These are phyloP conservation scores for Cystobasidium sp. DNA, from an alignment of 1,284 basidiomycete genomes.

Conservation along the genomic window DNA sequence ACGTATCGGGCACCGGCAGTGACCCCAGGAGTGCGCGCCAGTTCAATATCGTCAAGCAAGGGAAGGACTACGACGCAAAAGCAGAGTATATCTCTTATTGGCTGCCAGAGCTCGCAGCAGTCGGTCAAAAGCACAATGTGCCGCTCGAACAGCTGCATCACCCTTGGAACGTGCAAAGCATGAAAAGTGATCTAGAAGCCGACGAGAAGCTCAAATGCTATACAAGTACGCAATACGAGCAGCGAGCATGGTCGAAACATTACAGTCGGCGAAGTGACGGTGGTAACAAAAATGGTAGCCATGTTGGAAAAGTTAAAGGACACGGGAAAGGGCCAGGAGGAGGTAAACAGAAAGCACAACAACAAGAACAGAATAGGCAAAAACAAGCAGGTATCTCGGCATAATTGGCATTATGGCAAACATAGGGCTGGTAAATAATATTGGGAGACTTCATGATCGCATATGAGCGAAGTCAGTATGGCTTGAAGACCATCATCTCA, in stretches of 20 bases:
- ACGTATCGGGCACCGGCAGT: slow-evolving; percentile 63
- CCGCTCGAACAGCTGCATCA: slow-evolving; percentile 52
- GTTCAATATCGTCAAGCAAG: slow-evolving; percentile 66
- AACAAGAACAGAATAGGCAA: slow-evolving; percentile 23
- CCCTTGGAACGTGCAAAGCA: slow-evolving; percentile 35
- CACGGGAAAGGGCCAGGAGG: slow-evolving; percentile 11
- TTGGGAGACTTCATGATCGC: too few species aligned
- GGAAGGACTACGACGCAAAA: slow-evolving; percentile 56
- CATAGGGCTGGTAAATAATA: too few species aligned
- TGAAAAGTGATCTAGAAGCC: slow-evolving; percentile 17
- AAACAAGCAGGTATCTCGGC: slow-evolving; percentile 2
- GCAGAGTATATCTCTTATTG: slow-evolving; percentile 59
- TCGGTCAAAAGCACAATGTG: slow-evolving; percentile 54
- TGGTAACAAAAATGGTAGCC: slow-evolving; percentile 16
- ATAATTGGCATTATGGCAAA: not conserved
- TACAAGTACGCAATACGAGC: slow-evolving; percentile 50
- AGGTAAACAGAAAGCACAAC: slow-evolving; percentile 18
- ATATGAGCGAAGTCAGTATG: too few species aligned
- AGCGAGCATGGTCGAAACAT: slow-evolving; percentile 49
- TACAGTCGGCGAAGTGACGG: slow-evolving; percentile 44
- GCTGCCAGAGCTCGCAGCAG: slow-evolving; percentile 60
- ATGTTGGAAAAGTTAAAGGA: slow-evolving; percentile 22
- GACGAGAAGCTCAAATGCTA: slow-evolving; percentile 41
- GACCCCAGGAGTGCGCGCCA: slow-evolving; percentile 63
- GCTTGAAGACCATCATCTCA: too few species aligned